Conservation (phyloP, 1,139 yeast species). For the Nakaseomyces uthaithaninus region DNA sequence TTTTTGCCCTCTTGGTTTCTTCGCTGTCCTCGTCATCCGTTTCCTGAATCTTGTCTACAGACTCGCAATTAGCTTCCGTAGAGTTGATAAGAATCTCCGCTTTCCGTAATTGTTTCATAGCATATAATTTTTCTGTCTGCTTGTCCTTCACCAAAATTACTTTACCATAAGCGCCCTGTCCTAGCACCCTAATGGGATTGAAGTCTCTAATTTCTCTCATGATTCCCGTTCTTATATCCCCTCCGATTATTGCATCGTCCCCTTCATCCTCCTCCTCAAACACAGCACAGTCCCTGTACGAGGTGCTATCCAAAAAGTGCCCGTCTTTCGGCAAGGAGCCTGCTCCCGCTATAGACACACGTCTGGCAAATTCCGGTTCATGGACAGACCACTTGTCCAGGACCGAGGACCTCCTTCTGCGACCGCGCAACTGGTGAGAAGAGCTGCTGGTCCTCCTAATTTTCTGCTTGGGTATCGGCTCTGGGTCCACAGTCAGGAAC, state of each 20-base stretch:
- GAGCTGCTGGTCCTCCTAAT: constrained; percentile 2
- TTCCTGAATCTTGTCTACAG: constrained; percentile 7
- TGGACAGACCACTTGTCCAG: constrained; percentile 26
- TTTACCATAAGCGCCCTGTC: constrained; percentile 88
- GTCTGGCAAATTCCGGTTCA: constrained; percentile 26
- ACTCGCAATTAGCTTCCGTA: constrained; percentile 22
- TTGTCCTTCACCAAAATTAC: constrained; percentile 68
- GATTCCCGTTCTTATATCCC: constrained; percentile 8
- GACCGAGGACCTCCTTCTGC: constrained; percentile 29
- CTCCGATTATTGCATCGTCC: constrained; percentile 2
- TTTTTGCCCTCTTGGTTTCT: constrained; percentile 13
- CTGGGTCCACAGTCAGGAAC: constrained; percentile 5
- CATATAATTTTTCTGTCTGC: constrained; percentile 61
- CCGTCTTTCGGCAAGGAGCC: constrained; percentile 6
- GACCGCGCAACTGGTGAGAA: constrained; percentile 4
- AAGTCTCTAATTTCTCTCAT: constrained; percentile 48
- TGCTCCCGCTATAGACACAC: constrained; percentile 20
- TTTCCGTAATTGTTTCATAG: constrained; percentile 82
- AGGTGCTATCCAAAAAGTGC: constrained; percentile 1
- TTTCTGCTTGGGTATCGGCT: constrained; percentile 4
- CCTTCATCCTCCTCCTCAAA: constrained; percentile 9
- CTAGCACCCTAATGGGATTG: constrained; percentile 71
- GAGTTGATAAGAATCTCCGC: constrained; percentile 52
- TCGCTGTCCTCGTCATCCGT: constrained; percentile 9
- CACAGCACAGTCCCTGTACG: constrained; percentile 9